Percentiles rank a stretch among this genome's conserved stretches.
Conservation (phyloP, 1,139 yeast species). For the Cylindricascospora bacillispora region DNA sequence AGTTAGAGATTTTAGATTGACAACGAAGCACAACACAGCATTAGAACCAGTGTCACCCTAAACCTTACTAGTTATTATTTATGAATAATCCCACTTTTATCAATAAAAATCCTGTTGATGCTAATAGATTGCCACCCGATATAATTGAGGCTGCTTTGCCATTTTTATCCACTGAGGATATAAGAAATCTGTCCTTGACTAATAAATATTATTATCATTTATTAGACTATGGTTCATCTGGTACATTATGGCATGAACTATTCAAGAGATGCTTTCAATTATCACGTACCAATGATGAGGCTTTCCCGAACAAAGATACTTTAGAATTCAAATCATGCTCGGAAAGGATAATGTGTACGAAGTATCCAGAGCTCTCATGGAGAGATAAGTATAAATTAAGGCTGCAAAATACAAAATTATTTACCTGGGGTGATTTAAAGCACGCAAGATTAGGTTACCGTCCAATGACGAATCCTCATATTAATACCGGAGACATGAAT, state of each 20-base stretch:
- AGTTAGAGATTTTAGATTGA: too few species aligned
- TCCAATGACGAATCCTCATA: slow-evolving; percentile 23
- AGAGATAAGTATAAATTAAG: slow-evolving; percentile 36
- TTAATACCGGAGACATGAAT: slow-evolving; percentile 19
- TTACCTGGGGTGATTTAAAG: slow-evolving; percentile 51
- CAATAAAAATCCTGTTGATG: too few species aligned
- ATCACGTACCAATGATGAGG: slow-evolving; percentile 28
- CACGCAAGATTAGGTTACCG: slow-evolving; percentile 49
- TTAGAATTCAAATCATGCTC: slow-evolving; percentile 18
- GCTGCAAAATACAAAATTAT: slow-evolving; percentile 32
- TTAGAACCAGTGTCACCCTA: too few species aligned
- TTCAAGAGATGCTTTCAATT: slow-evolving; percentile 40
- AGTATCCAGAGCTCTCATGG: slow-evolving; percentile 33
- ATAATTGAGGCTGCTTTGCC: slow-evolving; percentile 21
- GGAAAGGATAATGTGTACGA: slow-evolving; percentile 21
- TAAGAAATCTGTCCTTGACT: slow-evolving; percentile 35
- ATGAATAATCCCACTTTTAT: too few species aligned
- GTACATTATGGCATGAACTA: slow-evolving; percentile 34
- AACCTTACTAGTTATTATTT: too few species aligned
- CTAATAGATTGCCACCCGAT: slow-evolving; percentile 18
- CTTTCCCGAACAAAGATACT: slow-evolving; percentile 23
- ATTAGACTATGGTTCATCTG: slow-evolving; percentile 27
- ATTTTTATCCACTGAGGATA: slow-evolving; percentile 33
- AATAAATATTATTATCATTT: slow-evolving; percentile 25
- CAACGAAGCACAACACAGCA: too few species aligned